phyloP scores from a whole-genome alignment of 2,329 filamentous ascomycete species.

The Colletotrichum karsti region DNA sequence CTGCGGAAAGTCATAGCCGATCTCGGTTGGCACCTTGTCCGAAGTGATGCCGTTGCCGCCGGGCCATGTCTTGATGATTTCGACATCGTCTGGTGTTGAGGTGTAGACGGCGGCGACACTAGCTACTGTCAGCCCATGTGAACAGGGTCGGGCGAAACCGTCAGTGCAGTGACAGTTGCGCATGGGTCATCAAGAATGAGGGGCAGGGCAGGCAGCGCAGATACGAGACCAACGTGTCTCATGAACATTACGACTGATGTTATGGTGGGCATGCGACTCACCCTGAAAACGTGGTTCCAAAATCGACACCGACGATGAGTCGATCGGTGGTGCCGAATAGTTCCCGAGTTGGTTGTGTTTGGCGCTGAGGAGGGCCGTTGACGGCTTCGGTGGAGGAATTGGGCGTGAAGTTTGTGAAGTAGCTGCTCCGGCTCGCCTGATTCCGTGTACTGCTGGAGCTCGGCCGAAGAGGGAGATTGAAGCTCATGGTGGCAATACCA shows the following conservation, averaged over 20 bases:
- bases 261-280: conserved; percentile 47
- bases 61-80: conserved; percentile 87
- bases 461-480: conserved; percentile 60
- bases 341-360: conserved; percentile 55
- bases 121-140: conserved; percentile 15
- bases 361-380: conserved; percentile 67
- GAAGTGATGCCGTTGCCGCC: conserved; percentile 88
- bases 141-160: neutral
- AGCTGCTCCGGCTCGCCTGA: conserved; percentile 63
- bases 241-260: neutral
- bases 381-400: conserved; percentile 69
- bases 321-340: conserved; percentile 65
- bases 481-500: conserved; percentile 49
- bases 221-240: neutral
- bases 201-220: neutral
- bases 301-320: conserved; percentile 81
- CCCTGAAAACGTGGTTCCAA: conserved; percentile 87
- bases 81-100: conserved; percentile 79
- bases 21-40: conserved; percentile 85
- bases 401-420: conserved; percentile 64
- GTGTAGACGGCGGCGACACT: conserved; percentile 79
- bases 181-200: neutral
- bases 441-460: conserved; percentile 58
- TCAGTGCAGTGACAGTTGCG: neutral
- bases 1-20: conserved; percentile 65